Base-by-base conservation (phyloP, 768 basidiomycete species). In the Agaricus subrufescens region DNA sequence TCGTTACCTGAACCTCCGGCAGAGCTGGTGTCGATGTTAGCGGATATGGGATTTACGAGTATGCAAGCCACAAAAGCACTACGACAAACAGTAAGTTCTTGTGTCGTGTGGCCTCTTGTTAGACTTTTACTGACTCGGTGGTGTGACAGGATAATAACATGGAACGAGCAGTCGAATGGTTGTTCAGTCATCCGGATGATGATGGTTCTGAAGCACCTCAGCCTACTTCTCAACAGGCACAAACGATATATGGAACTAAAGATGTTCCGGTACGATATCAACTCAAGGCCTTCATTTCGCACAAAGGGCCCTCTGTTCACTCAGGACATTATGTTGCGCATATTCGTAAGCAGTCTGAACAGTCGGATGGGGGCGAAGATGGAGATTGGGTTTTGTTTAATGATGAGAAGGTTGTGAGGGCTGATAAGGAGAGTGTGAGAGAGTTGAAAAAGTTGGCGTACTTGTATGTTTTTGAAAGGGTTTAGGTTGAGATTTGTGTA, bases 241-340 rank as follows among this genome's bases (percentile, higher is more conserved):
- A 60, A 1, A 27, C 14, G n/a, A 30, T 19, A n/a, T 68, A 69
- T 0, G 91, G 92, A 23, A 79, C 83, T 29, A 72, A 73, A 2
- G 62, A 65, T 2, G 75, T 93, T 0, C 95, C 95, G 0, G 93
- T 86, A 4, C 71, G 73, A 12, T 99, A 92, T 73, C 74, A 75
- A 29, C 80, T 99, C 29, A 90, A 94, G 66, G 94, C 91, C 8
- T 99, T 98, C 74, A 85, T 99, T 64, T 97, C 94, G 49, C 96
- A 99, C 76, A 98, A 97, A 65, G 95, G 96, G 0, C 90, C 91
- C 0, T 94, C 91, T 0, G 93, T 95, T 26, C 96, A 98, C 66
- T 96, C 93, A 0, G 95, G 89, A 0, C 95, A 94, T 63, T 96
- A 97, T 63, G 91, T 95, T 11, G 91, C 91, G 26, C 91, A 95